These are phyloP conservation scores for Diplodia seriata DNA, from an alignment of 2,329 filamentous ascomycete genomes.

Conservation along the genomic window DNA sequence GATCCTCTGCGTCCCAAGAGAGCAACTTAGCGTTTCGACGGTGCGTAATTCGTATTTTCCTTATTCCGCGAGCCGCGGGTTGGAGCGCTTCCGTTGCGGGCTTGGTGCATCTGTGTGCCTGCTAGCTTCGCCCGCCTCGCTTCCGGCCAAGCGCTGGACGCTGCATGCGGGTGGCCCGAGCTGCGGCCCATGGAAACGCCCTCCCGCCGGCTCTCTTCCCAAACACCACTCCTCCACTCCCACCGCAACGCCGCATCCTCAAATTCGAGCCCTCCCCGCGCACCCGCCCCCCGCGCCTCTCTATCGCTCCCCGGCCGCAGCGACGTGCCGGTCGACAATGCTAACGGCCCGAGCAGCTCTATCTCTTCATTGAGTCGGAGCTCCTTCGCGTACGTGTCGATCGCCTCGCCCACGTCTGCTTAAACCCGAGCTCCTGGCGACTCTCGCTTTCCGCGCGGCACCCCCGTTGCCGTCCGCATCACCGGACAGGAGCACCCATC, in stretches of 20 bases:
- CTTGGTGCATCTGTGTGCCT: conserved; percentile 30
- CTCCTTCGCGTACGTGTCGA: conserved; percentile 30
- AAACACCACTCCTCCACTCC: conserved; percentile 18
- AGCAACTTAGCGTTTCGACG: conserved; percentile 20
- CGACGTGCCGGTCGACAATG: conserved; percentile 24
- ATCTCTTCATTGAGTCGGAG: conserved; percentile 31
- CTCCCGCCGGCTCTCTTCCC: conserved; percentile 22
- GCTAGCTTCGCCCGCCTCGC: conserved; percentile 29
- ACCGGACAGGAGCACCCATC: conserved; percentile 5
- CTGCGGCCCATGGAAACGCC: conserved; percentile 28
- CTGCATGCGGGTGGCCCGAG: conserved; percentile 31
- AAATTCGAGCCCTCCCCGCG: neutral
- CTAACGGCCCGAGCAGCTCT: conserved; percentile 27
- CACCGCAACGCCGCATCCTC: conserved; percentile 12
- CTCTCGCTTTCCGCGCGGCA: conserved; percentile 9
- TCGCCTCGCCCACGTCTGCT: conserved; percentile 25
- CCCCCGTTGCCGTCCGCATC: neutral
- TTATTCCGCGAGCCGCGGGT: conserved; percentile 27
- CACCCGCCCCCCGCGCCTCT: conserved; percentile 13
- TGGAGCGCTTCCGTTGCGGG: conserved; percentile 8
- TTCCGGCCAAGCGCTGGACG: conserved; percentile 29
- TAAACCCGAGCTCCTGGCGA: conserved; percentile 12
- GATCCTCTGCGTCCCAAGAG: conserved; percentile 1
- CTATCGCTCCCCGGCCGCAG: conserved; percentile 4
- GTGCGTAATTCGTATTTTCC: conserved; percentile 31